Base-by-base conservation (phyloP, 331 rosid species). In the Spiraea crenata region DNA sequence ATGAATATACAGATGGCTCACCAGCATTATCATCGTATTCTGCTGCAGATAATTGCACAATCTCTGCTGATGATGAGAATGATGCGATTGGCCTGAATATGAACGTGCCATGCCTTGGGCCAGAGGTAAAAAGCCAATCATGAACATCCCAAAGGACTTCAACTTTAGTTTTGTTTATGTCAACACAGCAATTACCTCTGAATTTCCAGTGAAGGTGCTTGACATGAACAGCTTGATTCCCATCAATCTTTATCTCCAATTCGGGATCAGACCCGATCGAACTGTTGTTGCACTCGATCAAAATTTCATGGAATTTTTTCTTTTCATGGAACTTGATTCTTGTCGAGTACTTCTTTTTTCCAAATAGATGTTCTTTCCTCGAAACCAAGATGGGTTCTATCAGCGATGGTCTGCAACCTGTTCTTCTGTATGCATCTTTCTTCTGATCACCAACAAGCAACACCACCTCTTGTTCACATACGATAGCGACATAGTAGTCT, bases 121-220 rank as follows among this genome's bases (percentile, higher is more conserved):
- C 96, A 9, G 96, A 79, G 77, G 85, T 65, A 62, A 93, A 93
- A 3, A 93, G 82, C 99, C 99, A 93, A 17, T 93, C 97, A 79
- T 93, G 99, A 57, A 93, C 97, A 82, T 93, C 99, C 97, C 96
- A 93, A 72, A 73, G 89, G 2, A 93, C 95, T 67, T 87, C 95
- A 39, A 93, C 79, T 71, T 88, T 86, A 73, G 82, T 87, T 48
- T 80, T 85, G 79, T 79, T 83, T 13, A 93, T 77, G 65, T 73
- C 77, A 65, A 91, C 70, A 0, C 79, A 80, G 44, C 86, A 95
- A 64, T 93, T 93, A 3, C 99, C 99, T 87, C 97, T 93, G 19
- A 93, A 93, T 67, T 93, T 93, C 99, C 99, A 93, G 9, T 93
- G 97, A 67, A 93, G 93, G 35, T 86, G 97, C 85, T 87, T 89